Conservation (phyloP, 2,329 filamentous ascomycete genomes). For the Podosphaera fusca region DNA sequence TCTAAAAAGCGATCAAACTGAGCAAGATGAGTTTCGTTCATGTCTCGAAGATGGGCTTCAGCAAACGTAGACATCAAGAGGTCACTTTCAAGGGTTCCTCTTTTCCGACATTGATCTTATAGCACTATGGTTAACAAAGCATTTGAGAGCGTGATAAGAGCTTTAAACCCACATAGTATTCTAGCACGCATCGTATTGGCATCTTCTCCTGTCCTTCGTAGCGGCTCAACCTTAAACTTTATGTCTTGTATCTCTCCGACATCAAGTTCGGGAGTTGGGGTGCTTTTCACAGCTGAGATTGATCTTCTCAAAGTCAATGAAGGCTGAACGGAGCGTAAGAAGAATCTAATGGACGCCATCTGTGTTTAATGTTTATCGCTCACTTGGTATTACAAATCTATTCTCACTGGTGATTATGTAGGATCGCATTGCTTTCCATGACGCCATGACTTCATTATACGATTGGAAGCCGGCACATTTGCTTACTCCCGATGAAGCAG, state of each 20-base stretch:
- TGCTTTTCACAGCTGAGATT: background rate
- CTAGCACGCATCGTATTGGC: constrained; percentile 68
- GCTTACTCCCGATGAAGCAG: too few species aligned
- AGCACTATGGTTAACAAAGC: constrained; percentile 1
- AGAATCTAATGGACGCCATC: background rate
- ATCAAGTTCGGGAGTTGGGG: constrained; percentile 34
- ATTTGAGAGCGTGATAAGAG: background rate
- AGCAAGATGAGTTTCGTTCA: constrained; percentile 49
- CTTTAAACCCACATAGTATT: constrained; percentile 32
- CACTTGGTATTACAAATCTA: too few species aligned
- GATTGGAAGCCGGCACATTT: too few species aligned
- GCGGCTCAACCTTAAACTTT: constrained; percentile 71
- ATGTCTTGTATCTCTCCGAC: constrained; percentile 77
- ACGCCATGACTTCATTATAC: too few species aligned
- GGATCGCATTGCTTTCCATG: too few species aligned
- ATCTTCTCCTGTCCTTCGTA: constrained; percentile 67
- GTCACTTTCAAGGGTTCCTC: constrained; percentile 86
- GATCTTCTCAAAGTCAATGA: background rate
- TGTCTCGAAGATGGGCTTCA: constrained; percentile 47
- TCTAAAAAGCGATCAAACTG: constrained; percentile 88
- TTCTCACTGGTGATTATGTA: too few species aligned
- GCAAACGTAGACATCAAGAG: constrained; percentile 93
- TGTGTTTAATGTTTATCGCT: too few species aligned
- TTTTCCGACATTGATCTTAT: constrained; percentile 84
- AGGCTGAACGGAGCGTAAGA: background rate